Evolutionary conservation across 2,329 filamentous ascomycete species (phyloP).

Genomic region (Sordariomycetes sp.): DNA sequence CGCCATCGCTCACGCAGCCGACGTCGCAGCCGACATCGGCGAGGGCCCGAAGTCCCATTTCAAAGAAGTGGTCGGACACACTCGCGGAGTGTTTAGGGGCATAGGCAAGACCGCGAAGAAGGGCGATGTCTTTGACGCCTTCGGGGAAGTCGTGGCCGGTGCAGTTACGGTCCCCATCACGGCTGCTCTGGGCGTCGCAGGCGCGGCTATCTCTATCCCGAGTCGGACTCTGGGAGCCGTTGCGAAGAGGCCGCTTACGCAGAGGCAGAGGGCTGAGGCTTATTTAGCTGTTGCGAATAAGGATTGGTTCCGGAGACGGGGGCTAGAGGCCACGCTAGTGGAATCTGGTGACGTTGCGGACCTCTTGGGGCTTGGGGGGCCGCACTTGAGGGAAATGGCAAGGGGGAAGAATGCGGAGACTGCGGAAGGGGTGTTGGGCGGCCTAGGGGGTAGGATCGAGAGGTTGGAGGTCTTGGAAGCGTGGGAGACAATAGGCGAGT

Average conservation of each 20-base stretch:
- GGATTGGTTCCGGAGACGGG: constrained; percentile 28
- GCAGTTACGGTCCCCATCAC: constrained; percentile 25
- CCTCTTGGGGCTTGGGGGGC: neutral
- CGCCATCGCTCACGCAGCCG: constrained; percentile 29
- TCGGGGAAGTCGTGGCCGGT: constrained; percentile 22
- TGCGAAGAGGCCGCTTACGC: constrained; percentile 25
- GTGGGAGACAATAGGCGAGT: no score
- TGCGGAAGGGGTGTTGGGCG: no score
- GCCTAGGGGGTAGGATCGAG: no score
- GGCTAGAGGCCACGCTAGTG: constrained; percentile 24
- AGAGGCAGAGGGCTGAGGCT: constrained; percentile 26
- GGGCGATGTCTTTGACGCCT: constrained; percentile 28
- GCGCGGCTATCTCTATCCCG: constrained; percentile 22
- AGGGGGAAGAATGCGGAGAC: neutral
- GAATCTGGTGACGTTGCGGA: constrained; percentile 14
- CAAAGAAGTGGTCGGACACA: constrained; percentile 22
- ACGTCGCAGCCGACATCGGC: constrained; percentile 24
- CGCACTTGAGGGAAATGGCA: neutral
- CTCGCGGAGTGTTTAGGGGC: constrained; percentile 22
- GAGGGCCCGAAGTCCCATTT: constrained; percentile 22
- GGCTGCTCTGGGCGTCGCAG: constrained; percentile 23
- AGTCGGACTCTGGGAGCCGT: constrained; percentile 20
- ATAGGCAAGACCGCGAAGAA: constrained; percentile 24
- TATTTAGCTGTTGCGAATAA: constrained; percentile 30
- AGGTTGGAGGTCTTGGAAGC: no score